Conservation (phyloP, 2,329 filamentous ascomycete genomes). For the Fusarium sp. region DNA sequence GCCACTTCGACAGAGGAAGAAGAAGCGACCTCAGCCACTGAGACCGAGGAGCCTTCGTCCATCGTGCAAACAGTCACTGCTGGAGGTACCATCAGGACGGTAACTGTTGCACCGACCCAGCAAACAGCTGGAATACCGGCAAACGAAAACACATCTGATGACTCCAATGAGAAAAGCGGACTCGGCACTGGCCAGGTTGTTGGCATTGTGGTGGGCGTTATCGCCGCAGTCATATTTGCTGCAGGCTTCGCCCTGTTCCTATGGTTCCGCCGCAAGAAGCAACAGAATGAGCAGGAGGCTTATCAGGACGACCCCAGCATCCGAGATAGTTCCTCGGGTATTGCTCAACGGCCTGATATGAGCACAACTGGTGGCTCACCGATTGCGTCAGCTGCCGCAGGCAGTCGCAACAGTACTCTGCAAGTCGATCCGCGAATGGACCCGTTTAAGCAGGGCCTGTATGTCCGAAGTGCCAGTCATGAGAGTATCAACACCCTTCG, state of each 20-base stretch:
- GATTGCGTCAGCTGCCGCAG: constrained; percentile 50
- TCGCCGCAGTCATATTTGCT: constrained; percentile 57
- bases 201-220: constrained; percentile 65
- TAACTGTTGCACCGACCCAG: constrained; percentile 63
- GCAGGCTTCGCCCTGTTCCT: constrained; percentile 56
- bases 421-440: constrained; percentile 73
- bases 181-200: constrained; percentile 62
- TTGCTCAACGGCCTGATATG: constrained; percentile 60
- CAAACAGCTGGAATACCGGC: constrained; percentile 35
- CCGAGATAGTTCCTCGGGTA: constrained; percentile 64
- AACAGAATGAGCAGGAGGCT: constrained; percentile 56
- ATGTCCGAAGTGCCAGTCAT: constrained; percentile 68
- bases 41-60: constrained; percentile 39
- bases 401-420: constrained; percentile 65
- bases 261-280: constrained; percentile 60
- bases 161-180: constrained; percentile 38
- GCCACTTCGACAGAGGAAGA: constrained; percentile 4
- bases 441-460: constrained; percentile 68
- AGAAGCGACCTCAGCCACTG: constrained; percentile 39
- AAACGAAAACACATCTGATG: constrained; percentile 31
- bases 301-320: constrained; percentile 60
- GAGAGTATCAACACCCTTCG: constrained; percentile 73
- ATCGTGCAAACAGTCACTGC: constrained; percentile 65
- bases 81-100: constrained; percentile 65
- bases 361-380: constrained; percentile 49